A percentile compares a stretch with the other conserved stretches of the same genome.
These are phyloP conservation scores for Galeopsis tetrahit DNA, from an alignment of 257 asterid species.

Conservation along the genomic window DNA sequence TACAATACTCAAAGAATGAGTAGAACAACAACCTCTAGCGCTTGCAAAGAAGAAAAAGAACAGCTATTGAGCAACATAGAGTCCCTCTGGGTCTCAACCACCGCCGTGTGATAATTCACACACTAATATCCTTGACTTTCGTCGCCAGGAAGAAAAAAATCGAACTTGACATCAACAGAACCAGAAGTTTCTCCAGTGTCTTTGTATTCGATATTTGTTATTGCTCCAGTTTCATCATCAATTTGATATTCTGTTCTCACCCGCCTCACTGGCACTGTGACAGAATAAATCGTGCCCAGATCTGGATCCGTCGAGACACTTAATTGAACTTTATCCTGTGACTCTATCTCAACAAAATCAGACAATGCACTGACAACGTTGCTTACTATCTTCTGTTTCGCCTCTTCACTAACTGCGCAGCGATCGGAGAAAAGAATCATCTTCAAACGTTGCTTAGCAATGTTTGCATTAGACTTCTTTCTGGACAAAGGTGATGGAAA, in stretches of 20 bases:
- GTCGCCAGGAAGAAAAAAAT: slow-evolving; percentile 79
- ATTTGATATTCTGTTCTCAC: slow-evolving; percentile 68
- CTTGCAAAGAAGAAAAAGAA: slow-evolving; percentile 2
- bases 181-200: slow-evolving; percentile 84
- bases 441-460: slow-evolving; percentile 89
- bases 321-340: slow-evolving; percentile 89
- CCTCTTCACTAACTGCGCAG: slow-evolving; percentile 92
- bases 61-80: slow-evolving; percentile 21
- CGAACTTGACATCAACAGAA: slow-evolving; percentile 92
- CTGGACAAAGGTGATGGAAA: slow-evolving; percentile 73
- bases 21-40: slow-evolving; percentile 21
- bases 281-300: slow-evolving; percentile 85
- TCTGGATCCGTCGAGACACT: slow-evolving; percentile 89
- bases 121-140: slow-evolving; percentile 38
- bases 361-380: slow-evolving; percentile 77
- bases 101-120: slow-evolving; percentile 27
- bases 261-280: slow-evolving; percentile 83
- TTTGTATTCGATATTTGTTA: slow-evolving; percentile 76
- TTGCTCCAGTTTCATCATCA: slow-evolving; percentile 76
- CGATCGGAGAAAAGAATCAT: slow-evolving; percentile 97
- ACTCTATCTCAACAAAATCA: slow-evolving; percentile 91
- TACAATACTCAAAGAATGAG: slow-evolving; percentile 32
- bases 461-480: slow-evolving; percentile 77
- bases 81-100: slow-evolving; percentile 20
- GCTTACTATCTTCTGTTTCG: slow-evolving; percentile 89